These are phyloP conservation scores for Blumeriella jaapii DNA, from an alignment of 2,329 filamentous ascomycete genomes.

Conservation along the genomic window DNA sequence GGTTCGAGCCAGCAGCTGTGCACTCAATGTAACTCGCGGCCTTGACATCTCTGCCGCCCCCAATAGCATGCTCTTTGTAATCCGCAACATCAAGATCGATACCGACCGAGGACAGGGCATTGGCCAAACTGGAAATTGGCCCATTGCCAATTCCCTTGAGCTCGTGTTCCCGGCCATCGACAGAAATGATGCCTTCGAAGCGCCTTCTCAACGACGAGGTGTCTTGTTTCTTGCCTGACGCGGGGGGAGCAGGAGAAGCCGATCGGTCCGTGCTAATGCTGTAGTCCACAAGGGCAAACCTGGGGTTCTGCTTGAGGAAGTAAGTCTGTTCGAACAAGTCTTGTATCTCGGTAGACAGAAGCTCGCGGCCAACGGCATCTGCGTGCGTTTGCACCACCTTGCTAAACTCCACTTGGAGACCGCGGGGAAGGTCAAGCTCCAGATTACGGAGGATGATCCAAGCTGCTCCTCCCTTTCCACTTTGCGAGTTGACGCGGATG, in stretches of 20 bases:
- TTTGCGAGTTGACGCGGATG: constrained; percentile 95
- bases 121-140: constrained; percentile 77
- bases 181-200: constrained; percentile 74
- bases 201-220: constrained; percentile 68
- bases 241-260: constrained; percentile 56
- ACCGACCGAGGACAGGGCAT: constrained; percentile 66
- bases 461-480: constrained; percentile 85
- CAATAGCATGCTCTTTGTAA: constrained; percentile 94
- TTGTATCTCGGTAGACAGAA: constrained; percentile 73
- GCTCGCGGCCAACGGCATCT: constrained; percentile 71
- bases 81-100: constrained; percentile 85
- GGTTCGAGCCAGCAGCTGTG: constrained; percentile 51
- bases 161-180: constrained; percentile 69
- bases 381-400: constrained; percentile 74
- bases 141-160: constrained; percentile 78
- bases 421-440: constrained; percentile 83
- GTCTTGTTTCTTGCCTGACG: constrained; percentile 59
- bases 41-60: constrained; percentile 68
- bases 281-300: constrained; percentile 85
- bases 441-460: constrained; percentile 89
- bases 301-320: constrained; percentile 70
- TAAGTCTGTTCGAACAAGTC: constrained; percentile 83
- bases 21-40: constrained; percentile 96
- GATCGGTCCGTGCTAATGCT: constrained; percentile 78
- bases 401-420: constrained; percentile 84